A percentile compares a stretch with the other conserved stretches of the same genome.
phyloP scores from a whole-genome alignment of 164 flowering plant genomes.

The Annona cherimola region DNA sequence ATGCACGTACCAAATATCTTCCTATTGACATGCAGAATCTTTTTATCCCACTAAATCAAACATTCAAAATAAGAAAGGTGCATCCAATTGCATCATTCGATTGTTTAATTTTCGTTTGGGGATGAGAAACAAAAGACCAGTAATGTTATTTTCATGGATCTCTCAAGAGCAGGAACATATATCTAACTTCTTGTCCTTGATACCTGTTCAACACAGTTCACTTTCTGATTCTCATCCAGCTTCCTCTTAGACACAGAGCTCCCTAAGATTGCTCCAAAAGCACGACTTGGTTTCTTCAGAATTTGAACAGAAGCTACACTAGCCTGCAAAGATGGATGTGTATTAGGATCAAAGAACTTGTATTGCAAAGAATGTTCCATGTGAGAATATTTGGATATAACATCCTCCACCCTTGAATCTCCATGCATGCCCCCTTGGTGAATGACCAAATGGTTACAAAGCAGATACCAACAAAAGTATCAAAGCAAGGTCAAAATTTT shows the following conservation, averaged over 20 bases:
- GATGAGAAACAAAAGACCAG: too few species aligned
- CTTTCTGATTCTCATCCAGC: slow-evolving; percentile 32
- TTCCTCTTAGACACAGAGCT: slow-evolving; percentile 50
- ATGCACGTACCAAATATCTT: too few species aligned
- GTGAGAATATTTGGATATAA: not conserved
- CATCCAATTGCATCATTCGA: too few species aligned
- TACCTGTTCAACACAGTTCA: slow-evolving; percentile 15
- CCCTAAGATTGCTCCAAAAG: slow-evolving; percentile 79
- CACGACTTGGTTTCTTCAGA: slow-evolving; percentile 72
- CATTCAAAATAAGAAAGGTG: too few species aligned
- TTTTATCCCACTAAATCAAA: too few species aligned
- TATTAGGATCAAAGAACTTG: not conserved
- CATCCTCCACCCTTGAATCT: not conserved
- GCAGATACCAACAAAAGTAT: not conserved
- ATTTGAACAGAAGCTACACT: slow-evolving; percentile 59
- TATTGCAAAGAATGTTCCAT: not conserved
- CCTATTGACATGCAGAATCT: too few species aligned
- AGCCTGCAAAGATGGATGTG: slow-evolving; percentile 25
- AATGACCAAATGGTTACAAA: not conserved
- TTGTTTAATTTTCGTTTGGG: too few species aligned
- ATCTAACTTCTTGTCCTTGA: not conserved
- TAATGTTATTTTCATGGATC: not conserved
- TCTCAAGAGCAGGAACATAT: not conserved
- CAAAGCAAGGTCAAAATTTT: not conserved
- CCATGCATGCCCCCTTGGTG: not conserved